These are phyloP conservation scores for Macrolepiota fuliginosa DNA, from an alignment of 768 basidiomycete genomes.

Conservation along the genomic window DNA sequence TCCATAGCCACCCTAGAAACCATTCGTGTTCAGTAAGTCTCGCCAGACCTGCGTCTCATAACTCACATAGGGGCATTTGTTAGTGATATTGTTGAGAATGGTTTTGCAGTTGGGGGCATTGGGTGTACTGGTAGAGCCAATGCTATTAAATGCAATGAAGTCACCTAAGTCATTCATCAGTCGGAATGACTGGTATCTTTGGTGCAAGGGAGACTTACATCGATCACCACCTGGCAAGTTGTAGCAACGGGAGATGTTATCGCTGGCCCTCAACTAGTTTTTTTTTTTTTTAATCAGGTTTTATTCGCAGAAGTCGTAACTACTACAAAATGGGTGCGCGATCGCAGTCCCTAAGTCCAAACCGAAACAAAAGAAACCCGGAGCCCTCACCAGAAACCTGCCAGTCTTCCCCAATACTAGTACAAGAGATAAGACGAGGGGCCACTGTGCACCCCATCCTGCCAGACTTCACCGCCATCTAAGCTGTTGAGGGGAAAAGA, in stretches of 20 bases:
- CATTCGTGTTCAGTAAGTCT: background rate
- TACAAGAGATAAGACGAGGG: too few species aligned
- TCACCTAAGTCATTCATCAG: background rate
- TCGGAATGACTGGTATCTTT: background rate
- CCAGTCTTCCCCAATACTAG: too few species aligned
- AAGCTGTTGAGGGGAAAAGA: too few species aligned
- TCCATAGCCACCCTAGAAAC: background rate
- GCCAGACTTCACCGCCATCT: too few species aligned
- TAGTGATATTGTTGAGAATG: background rate
- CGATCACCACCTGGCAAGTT: background rate
- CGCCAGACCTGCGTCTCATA: background rate
- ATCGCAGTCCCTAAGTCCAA: too few species aligned
- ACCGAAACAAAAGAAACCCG: too few species aligned
- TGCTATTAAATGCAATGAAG: background rate
- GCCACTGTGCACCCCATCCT: too few species aligned
- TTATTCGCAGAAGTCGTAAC: too few species aligned
- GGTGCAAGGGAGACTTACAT: background rate
- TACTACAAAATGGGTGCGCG: too few species aligned
- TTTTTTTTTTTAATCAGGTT: too few species aligned
- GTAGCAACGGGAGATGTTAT: background rate
- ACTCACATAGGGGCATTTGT: background rate
- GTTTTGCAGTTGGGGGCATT: background rate
- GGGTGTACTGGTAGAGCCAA: background rate
- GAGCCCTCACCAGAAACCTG: too few species aligned
- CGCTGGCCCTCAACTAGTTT: background rate